Base-by-base conservation (phyloP, 164 flowering plant genomes). In the Annona squamosa region DNA sequence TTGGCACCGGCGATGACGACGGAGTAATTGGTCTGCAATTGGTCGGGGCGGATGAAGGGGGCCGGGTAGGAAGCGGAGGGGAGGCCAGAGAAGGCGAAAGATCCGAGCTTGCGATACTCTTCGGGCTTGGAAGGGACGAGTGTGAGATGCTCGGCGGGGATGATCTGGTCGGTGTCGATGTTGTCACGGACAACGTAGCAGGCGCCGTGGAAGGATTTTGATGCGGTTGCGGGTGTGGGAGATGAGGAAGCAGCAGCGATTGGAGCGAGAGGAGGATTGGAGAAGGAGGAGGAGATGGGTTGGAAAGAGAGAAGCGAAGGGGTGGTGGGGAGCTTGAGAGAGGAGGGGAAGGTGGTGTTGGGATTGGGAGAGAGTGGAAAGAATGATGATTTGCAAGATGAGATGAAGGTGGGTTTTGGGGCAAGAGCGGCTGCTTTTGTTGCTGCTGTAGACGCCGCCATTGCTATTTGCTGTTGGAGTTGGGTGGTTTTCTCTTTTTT, bases 81-180 rank as follows among this genome's bases (percentile, higher is more conserved):
- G 59, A 95, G 92, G 37, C 99, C 99, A 61, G 82, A 63, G 12
- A 95, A 78, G 64, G 98, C 97, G 63, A 84, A 89, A 42, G 97
- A 90, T 0, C 99, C 99, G 57, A 95, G 93, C 75, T 93, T 95
- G 65, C 85, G 78, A 87, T 95, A 95, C 78, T 95, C 98, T 59
- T 86, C 91, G 4, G 98, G 97, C 4, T 91, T 91, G 42, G 98
- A 95, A 3, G 99, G 99, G 73, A 95, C 97, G 10, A 95, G 86
- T 65, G 99, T 95, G 19, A 92, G 89, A 85, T 91, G 86, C 82
- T 95, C 99, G 10, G 99, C 96, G 47, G 99, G 97, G 84, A 95
- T 95, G 81, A 95, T 95, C 80, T 93, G 99, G 75, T 95, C 99
- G 5, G 99, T 93, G 85, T 95, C 99, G 77, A 95, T 90, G 85